Base-by-base conservation (phyloP, 225 moss, liverwort and hornwort species). In the Polytrichum commune region DNA sequence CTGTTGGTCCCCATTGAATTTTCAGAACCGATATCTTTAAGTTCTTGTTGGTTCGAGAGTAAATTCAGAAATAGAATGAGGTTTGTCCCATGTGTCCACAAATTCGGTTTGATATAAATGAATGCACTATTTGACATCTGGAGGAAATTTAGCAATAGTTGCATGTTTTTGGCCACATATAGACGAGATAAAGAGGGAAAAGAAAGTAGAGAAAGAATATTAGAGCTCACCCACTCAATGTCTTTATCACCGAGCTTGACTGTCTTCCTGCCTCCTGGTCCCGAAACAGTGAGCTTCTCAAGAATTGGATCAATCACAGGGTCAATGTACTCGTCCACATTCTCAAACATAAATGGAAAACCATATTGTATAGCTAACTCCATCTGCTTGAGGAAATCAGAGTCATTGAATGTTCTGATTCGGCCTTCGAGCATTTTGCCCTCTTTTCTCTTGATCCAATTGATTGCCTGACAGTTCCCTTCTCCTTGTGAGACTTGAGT, bases 321-420 rank as follows among this genome's bases (percentile, higher is more conserved):
- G 56, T 96, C 96, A 74, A 96, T 93, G 63, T 96, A 96, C 68
- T 96, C 93, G 73, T 96, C 96, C 30, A 96, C 96, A 83, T 93
- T 96, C 80, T 96, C 96, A 20, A 96, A 90, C 80, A 96, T 76
- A 38, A 96, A 96, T 56, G 96, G 96, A 68, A 89, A 96, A 16
- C 96, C 96, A 67, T 96, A 93, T 73, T 96, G 96, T 53, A 96
- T 90, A 5, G 96, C 96, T n/a, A 96, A 80, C 66, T 96, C 96
- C 68, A 96, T 68, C 67, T 93, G 93, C 70, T 96, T 96, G 18
- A 96, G 77, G 64, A 96, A 96, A 76, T 96, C 93, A 0, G 81
- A 85, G 76, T 96, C 96, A 65, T 89, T 92, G 73, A 96, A 96
- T n/a, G 96, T 91, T 65, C 90, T 70, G 26, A 96, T 69, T 4